Evolutionary conservation across 805 yeast genomes (phyloP), one percentile per base, ranked within the genome.

Genomic region (Blastobotrys terrestris): DNA sequence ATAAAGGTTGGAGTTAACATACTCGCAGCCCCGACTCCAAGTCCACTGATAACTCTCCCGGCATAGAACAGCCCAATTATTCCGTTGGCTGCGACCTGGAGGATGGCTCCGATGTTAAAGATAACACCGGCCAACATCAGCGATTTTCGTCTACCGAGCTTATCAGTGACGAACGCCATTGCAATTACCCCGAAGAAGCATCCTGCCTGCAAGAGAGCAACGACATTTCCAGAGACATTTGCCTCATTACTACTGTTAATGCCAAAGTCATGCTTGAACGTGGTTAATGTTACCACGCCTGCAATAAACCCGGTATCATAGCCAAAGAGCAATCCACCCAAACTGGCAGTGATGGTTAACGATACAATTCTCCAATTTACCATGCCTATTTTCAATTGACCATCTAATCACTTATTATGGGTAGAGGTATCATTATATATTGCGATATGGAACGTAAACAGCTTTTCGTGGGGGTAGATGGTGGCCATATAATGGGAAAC

Each of bases 221-320:
- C 89, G 44, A 86, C 76, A 15, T 88, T 70, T 0, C 96, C 83
- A 51, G 82, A 72, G 63, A 87, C 85, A 51, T 71, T 77, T 1
- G 86, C 79, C 2, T 19, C 40, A 7, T 58, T 52, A 0, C 58
- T 58, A 14, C 71, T 67, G 73, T 60, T 56, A 31, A 56, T 57
- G 0, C 92, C 80, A 58, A 87, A 80, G 46, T 77, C 72, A 1
- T 68, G 55, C 42, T 74, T 73, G 43, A 89, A 89, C 63, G 78
- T 86, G 11, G 69, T 60, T 95, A 90, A 87, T 57, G 87, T 94
- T 51, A 85, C 64, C 3, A 89, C 71, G 56, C 87, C 88, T 64
- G 88, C 88, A 49, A 88, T 84, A 46, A 87, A 71, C 1, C 96
- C 96, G 0, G 97, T 89, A 67, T 89, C 96, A 64, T 87, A 90